Percentiles rank a stretch among this genome's conserved stretches.
These are phyloP conservation scores for Talaromyces albobiverticillius DNA, from an alignment of 2,329 filamentous ascomycete species.

Conservation along the genomic window DNA sequence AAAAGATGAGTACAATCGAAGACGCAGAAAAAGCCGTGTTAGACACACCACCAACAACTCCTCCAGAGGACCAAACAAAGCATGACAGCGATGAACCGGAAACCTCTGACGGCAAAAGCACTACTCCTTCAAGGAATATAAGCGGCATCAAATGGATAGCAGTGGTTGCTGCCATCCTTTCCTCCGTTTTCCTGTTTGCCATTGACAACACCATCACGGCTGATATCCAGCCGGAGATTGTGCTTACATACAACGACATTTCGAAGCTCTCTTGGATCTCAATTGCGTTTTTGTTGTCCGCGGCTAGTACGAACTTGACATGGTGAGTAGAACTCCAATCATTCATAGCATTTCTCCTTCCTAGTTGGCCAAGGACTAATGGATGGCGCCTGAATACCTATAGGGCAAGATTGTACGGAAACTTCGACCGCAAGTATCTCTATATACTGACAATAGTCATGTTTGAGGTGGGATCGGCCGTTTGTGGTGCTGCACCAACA, in stretches of 20 bases:
- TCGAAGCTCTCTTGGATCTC: conserved; percentile 42
- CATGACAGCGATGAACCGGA: no score
- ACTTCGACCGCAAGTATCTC: neutral
- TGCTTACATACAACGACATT: conserved; percentile 35
- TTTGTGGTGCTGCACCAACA: conserved; percentile 45
- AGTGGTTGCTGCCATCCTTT: neutral
- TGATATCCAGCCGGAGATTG: conserved; percentile 42
- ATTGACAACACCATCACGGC: conserved; percentile 47
- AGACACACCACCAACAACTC: no score
- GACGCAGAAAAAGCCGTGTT: no score
- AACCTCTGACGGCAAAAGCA: no score
- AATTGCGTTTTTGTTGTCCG: conserved; percentile 39
- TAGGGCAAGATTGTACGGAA: neutral
- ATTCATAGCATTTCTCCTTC: neutral
- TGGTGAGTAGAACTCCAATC: neutral
- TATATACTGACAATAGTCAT: conserved; percentile 19
- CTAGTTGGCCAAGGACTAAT: no score
- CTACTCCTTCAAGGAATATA: no score
- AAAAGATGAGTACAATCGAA: no score
- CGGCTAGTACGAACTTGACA: conserved; percentile 14
- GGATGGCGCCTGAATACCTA: neutral
- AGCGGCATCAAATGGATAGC: neutral
- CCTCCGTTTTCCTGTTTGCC: conserved; percentile 15
- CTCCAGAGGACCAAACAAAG: no score
- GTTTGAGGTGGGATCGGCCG: conserved; percentile 30